Evolutionary conservation across 2,329 filamentous ascomycete genomes (phyloP).

Genomic region (Cladophialophora exuberans): DNA sequence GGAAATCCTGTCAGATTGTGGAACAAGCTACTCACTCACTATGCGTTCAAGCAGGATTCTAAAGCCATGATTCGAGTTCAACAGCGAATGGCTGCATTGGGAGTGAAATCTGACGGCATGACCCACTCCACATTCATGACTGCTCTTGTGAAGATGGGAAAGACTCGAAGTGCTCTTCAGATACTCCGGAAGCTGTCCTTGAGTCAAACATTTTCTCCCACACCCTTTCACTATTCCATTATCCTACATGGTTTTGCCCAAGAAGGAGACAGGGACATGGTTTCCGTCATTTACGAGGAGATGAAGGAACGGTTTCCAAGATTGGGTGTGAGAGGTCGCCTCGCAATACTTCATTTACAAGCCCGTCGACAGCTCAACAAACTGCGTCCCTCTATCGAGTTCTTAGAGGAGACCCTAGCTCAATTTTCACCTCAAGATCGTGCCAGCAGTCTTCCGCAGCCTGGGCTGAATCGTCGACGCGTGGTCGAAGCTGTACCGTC

Average conservation of each 20-base stretch:
- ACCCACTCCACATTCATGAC: slow-evolving; percentile 67
- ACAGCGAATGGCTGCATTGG: slow-evolving; percentile 56
- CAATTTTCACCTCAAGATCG: slow-evolving; percentile 45
- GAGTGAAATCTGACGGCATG: slow-evolving; percentile 57
- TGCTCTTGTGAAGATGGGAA: slow-evolving; percentile 55
- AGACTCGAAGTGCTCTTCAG: slow-evolving; percentile 59
- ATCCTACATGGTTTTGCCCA: slow-evolving; percentile 55
- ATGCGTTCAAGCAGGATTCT: slow-evolving; percentile 67
- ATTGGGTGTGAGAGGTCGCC: slow-evolving; percentile 39
- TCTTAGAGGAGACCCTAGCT: slow-evolving; percentile 44
- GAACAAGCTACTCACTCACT: slow-evolving; percentile 74
- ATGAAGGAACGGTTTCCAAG: slow-evolving; percentile 42
- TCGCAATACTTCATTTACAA: slow-evolving; percentile 42
- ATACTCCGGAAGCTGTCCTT: slow-evolving; percentile 50
- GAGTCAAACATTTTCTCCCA: slow-evolving; percentile 43
- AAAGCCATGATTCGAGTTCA: slow-evolving; percentile 58
- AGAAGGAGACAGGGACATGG: slow-evolving; percentile 52
- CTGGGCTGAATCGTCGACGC: slow-evolving; percentile 38
- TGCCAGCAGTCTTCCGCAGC: slow-evolving; percentile 47
- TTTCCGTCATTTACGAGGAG: slow-evolving; percentile 54
- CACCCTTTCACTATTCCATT: slow-evolving; percentile 50
- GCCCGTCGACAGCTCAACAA: slow-evolving; percentile 35
- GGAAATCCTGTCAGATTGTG: slow-evolving; percentile 68
- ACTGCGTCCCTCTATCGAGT: slow-evolving; percentile 39
- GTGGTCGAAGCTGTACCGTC: slow-evolving; percentile 50